phyloP scores from a whole-genome alignment of 2,329 filamentous ascomycete genomes.

The Didymella glomerata region DNA sequence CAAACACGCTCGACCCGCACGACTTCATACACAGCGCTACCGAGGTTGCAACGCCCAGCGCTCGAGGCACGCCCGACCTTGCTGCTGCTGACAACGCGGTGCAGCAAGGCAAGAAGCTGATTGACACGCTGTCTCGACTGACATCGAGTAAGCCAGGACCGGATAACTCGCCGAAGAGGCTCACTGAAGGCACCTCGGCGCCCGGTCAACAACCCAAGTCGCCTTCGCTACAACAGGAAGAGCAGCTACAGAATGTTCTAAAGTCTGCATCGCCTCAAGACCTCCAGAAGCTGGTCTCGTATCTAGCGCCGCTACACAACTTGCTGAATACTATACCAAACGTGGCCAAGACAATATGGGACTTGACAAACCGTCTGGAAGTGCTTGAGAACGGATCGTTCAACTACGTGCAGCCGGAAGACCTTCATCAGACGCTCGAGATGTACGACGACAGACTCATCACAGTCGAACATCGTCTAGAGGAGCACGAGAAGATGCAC shows the following conservation, averaged over 20 bases:
- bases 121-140: slow-evolving; percentile 41
- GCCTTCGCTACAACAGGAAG: slow-evolving; percentile 35
- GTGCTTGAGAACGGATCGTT: slow-evolving; percentile 75
- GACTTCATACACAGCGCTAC: slow-evolving; percentile 57
- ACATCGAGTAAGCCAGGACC: slow-evolving; percentile 35
- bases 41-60: slow-evolving; percentile 58
- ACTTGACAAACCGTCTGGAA: slow-evolving; percentile 72
- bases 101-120: slow-evolving; percentile 46
- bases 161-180: slow-evolving; percentile 24
- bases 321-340: slow-evolving; percentile 51
- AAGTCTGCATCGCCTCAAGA: slow-evolving; percentile 44
- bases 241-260: slow-evolving; percentile 44
- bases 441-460: slow-evolving; percentile 71
- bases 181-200: slow-evolving; percentile 30
- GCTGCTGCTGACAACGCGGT: slow-evolving; percentile 45
- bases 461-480: slow-evolving; percentile 68
- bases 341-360: slow-evolving; percentile 60
- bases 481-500: slow-evolving; percentile 52
- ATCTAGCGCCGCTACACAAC: slow-evolving; percentile 48
- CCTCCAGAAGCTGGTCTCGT: slow-evolving; percentile 47
- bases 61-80: slow-evolving; percentile 53
- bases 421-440: slow-evolving; percentile 73
- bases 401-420: slow-evolving; percentile 70
- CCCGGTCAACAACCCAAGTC: slow-evolving; percentile 36
- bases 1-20: slow-evolving; percentile 50